phyloP scores from a whole-genome alignment of 1,139 yeast species.

The Yamadazyma sp. region DNA sequence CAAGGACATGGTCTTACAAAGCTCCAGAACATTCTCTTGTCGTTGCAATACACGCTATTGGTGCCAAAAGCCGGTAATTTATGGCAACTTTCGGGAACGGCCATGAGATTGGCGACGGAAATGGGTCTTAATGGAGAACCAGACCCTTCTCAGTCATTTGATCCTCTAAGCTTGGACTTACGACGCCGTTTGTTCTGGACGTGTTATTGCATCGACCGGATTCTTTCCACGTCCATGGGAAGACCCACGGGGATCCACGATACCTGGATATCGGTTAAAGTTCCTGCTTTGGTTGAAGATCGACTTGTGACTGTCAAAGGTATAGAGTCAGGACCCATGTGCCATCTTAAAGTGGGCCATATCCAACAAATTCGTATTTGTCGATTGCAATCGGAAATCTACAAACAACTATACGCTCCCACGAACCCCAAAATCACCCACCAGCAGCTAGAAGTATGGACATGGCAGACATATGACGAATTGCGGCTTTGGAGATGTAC shows the following conservation, averaged over 20 bases:
- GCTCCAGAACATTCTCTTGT: slow-evolving; percentile 11
- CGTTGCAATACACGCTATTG: slow-evolving; percentile 12
- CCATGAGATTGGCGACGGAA: slow-evolving; percentile 14
- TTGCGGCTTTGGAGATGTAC: slow-evolving; percentile 11
- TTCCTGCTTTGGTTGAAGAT: slow-evolving; percentile 13
- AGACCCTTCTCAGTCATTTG: slow-evolving; percentile 10
- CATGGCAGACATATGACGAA: slow-evolving; percentile 15
- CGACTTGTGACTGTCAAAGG: slow-evolving; percentile 11
- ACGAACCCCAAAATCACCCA: slow-evolving; percentile 3
- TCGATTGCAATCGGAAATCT: slow-evolving; percentile 14
- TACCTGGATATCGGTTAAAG: slow-evolving; percentile 11
- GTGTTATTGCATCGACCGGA: slow-evolving; percentile 14
- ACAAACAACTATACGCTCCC: slow-evolving; percentile 10
- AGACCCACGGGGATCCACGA: slow-evolving; percentile 13
- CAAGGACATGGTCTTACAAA: slow-evolving; percentile 10
- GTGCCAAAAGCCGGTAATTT: slow-evolving; percentile 15
- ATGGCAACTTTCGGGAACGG: slow-evolving; percentile 15
- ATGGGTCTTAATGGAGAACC: slow-evolving; percentile 14
- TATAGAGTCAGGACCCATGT: slow-evolving; percentile 9
- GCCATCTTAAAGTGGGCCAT: slow-evolving; percentile 13
- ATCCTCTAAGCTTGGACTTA: slow-evolving; percentile 11
- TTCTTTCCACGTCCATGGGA: slow-evolving; percentile 12
- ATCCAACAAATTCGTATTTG: slow-evolving; percentile 12
- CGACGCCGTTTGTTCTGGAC: slow-evolving; percentile 14
- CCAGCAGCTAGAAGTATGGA: slow-evolving; percentile 6